phyloP scores from a whole-genome alignment of 2,329 filamentous ascomycete genomes.

The Alternaria burnsii region DNA sequence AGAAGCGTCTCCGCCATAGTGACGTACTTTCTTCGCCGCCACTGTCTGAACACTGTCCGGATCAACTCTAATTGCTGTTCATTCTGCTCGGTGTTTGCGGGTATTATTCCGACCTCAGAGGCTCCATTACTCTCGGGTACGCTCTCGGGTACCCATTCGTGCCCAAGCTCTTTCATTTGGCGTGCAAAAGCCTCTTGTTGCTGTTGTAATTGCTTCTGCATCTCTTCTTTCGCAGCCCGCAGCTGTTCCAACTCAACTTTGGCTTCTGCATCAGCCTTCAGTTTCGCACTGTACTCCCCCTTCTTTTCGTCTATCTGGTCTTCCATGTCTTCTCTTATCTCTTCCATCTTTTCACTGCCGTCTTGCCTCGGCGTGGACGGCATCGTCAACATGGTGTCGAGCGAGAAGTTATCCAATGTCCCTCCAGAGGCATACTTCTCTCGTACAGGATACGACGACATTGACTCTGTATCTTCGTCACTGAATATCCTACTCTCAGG shows the following conservation, averaged over 20 bases:
- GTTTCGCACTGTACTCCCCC: conserved; percentile 79
- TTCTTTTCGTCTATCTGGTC: conserved; percentile 82
- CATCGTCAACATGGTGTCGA: conserved; percentile 93
- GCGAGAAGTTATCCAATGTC: conserved; percentile 92
- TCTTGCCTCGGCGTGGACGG: conserved; percentile 88
- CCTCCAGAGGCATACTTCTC: conserved; percentile 97
- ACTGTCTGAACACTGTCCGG: conserved; percentile 72
- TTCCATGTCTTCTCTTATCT: conserved; percentile 84
- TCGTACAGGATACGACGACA: conserved; percentile 83
- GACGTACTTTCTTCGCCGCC: conserved; percentile 86
- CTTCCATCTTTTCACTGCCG: conserved; percentile 77
- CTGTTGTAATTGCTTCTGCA: conserved; percentile 82
- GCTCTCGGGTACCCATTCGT: conserved; percentile 64
- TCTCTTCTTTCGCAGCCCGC: conserved; percentile 80
- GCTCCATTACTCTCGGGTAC: conserved; percentile 57
- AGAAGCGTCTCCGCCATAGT: conserved; percentile 92
- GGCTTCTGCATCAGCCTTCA: conserved; percentile 77
- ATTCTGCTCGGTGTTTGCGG: conserved; percentile 55
- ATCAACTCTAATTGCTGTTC: conserved; percentile 77
- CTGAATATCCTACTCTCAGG: conserved; percentile 63
- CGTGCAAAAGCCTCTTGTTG: conserved; percentile 87
- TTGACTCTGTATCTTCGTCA: conserved; percentile 86
- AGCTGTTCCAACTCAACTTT: conserved; percentile 84
- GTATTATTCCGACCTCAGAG: conserved; percentile 19
- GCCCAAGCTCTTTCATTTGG: conserved; percentile 73